Base-by-base conservation (phyloP, 129 eudicot species). In the Escallonia rubra region DNA sequence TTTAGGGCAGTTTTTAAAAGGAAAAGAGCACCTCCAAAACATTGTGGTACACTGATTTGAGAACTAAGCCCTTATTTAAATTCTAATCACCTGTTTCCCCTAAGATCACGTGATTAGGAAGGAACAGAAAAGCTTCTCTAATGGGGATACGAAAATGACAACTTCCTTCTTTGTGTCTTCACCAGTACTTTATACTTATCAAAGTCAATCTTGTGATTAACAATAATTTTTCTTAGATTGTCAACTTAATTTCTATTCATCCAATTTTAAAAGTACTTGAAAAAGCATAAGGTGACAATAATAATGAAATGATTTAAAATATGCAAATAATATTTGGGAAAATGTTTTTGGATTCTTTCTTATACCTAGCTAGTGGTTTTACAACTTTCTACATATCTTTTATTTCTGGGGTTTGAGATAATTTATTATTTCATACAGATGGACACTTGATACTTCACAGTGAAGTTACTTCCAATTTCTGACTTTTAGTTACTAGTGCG, bases 121-220 rank as follows among this genome's bases (percentile, higher is more conserved):
- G 34, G 34, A 23, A 23, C 34, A 23, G 34, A 23, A 23, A 23
- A 23, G 34, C 34, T 23, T 23, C 1, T 23, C 34, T 23, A 23
- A 23, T 23, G 8, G 63, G 14, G 41, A 38, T n/a, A 59, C 41
- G 45, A 38, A 23, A 12, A 8, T 41, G 43, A 59, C 45, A 39
- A 34, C 14, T 39, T 8, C 10, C n/a, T 38, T 59, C 63, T 38
- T 59, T 39, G 15, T 38, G 63, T 34, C 3, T 59, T 59, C 44
- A 39, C 63, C 34, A 23, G 34, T 23, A 23, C 34, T 23, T 0
- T 23, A 23, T 23, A 23, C 34, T 23, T 23, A 23, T 23, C 34
- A 23, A 61, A 71, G 75, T 71, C 68, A 71, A 50, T 0, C 68
- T 41, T 41, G 62, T 71, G 75, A 71, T 50, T 61, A 61, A 61